A percentile compares a stretch with the other conserved stretches of the same genome.
phyloP scores from a whole-genome alignment of 2,329 filamentous ascomycete species.

The Leptosphaerulina australis region DNA sequence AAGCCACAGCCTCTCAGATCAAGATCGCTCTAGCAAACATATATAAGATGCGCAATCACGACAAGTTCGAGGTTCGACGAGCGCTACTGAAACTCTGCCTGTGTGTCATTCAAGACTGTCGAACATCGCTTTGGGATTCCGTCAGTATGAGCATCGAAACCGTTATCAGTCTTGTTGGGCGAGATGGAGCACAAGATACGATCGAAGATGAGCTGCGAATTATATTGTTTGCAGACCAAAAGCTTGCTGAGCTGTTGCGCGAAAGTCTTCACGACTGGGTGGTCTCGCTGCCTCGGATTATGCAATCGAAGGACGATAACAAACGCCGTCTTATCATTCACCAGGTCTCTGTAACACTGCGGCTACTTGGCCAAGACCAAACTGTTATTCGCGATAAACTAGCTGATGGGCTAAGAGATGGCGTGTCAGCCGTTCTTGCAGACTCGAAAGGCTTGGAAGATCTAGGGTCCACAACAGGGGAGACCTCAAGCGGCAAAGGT shows the following conservation, averaged over 20 bases:
- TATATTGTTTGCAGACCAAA: conserved; percentile 66
- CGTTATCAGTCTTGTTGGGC: conserved; percentile 67
- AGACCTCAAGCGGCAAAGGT: conserved; percentile 19
- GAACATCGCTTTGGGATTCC: conserved; percentile 72
- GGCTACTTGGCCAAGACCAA: conserved; percentile 67
- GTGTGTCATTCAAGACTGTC: conserved; percentile 77
- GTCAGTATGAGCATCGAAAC: conserved; percentile 78
- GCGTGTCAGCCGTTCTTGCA: conserved; percentile 62
- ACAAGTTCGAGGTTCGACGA: conserved; percentile 69
- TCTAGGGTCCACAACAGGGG: conserved; percentile 18
- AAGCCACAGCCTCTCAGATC: conserved; percentile 78
- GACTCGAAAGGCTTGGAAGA: conserved; percentile 37
- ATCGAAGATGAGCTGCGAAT: conserved; percentile 58
- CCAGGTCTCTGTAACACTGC: conserved; percentile 76
- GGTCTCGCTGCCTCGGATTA: conserved; percentile 76
- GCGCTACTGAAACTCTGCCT: conserved; percentile 75
- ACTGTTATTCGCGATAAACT: conserved; percentile 71
- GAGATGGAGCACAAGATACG: conserved; percentile 56
- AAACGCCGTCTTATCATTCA: conserved; percentile 73
- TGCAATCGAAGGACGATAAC: conserved; percentile 84
- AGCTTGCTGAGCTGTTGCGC: conserved; percentile 69
- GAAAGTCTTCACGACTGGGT: conserved; percentile 80
- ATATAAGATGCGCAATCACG: conserved; percentile 74
- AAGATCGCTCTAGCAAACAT: conserved; percentile 81
- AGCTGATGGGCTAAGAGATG: conserved; percentile 73